Evolutionary conservation across 768 basidiomycete species (phyloP).

Genomic region (Mrakia frigida): DNA sequence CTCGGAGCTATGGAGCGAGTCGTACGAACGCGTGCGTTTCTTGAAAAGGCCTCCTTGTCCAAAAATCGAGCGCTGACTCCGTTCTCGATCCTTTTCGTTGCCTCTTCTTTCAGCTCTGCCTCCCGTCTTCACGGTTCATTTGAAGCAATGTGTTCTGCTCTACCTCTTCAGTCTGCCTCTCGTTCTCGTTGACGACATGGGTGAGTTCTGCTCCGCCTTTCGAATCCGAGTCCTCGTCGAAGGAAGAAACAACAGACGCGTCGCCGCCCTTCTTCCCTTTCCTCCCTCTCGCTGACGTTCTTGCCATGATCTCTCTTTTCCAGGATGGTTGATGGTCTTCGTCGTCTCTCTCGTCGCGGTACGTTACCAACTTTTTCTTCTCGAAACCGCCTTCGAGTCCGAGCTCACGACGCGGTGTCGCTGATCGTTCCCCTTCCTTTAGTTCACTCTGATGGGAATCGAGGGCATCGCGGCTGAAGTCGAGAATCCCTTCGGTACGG

Average conservation of each 20-base stretch:
- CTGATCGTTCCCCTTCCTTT: no score
- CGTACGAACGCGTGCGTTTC: slow-evolving; percentile 48
- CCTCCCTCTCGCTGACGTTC: background rate
- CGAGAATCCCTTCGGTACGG: slow-evolving; percentile 80
- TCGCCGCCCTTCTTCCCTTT: background rate
- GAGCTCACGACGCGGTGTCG: no score
- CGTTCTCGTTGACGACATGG: slow-evolving; percentile 72
- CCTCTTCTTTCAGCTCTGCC: background rate
- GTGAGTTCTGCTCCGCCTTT: no score
- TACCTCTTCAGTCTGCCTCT: slow-evolving; percentile 89
- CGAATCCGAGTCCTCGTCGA: no score
- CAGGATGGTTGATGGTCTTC: slow-evolving; percentile 55
- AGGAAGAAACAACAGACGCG: no score
- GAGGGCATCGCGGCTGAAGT: slow-evolving; percentile 94
- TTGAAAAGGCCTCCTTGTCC: background rate
- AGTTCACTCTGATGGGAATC: slow-evolving; percentile 85
- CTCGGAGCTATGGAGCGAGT: slow-evolving; percentile 78
- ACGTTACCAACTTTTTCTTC: no score
- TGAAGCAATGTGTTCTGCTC: slow-evolving; percentile 90
- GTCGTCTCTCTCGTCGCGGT: slow-evolving; percentile 65
- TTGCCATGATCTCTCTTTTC: background rate
- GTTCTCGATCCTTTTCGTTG: no score
- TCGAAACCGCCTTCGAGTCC: no score
- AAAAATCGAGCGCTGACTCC: background rate
- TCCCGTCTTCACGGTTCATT: slow-evolving; percentile 37